A percentile compares a stretch with the other conserved stretches of the same genome.
phyloP scores from a whole-genome alignment of 1,284 basidiomycete genomes.

The Ceratobasidium sp. region DNA sequence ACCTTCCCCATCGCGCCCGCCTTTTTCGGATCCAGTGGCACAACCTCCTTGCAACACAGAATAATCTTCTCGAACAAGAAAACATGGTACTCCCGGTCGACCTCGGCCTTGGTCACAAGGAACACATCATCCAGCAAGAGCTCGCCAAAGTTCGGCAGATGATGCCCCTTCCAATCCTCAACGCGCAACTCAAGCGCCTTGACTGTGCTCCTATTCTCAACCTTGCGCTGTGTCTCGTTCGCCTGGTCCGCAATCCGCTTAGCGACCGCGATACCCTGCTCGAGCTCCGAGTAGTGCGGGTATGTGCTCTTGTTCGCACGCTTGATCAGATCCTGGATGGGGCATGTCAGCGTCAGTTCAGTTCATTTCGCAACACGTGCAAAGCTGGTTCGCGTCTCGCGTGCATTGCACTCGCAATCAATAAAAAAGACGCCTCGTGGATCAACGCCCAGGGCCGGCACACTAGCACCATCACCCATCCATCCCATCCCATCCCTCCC shows the following conservation, averaged over 20 bases:
- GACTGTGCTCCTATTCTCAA: constrained; percentile 88
- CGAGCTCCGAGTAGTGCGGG: constrained; percentile 82
- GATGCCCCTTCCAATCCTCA: constrained; percentile 99
- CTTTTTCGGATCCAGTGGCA: constrained; percentile 52
- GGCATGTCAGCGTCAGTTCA: too few species aligned
- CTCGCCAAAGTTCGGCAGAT: constrained; percentile 91
- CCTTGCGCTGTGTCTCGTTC: constrained; percentile 92
- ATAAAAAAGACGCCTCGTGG: neutral
- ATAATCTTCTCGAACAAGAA: constrained; percentile 99
- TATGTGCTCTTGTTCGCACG: constrained; percentile 60
- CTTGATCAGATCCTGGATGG: constrained; percentile 43
- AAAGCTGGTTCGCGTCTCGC: too few species aligned
- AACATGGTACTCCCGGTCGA: constrained; percentile 97
- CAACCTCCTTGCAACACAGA: constrained; percentile 93
- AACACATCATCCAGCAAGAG: constrained; percentile 95
- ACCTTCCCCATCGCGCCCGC: constrained; percentile 64
- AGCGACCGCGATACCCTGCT: constrained; percentile 83
- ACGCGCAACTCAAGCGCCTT: constrained; percentile 90
- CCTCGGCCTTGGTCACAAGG: constrained; percentile 94
- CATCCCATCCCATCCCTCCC: neutral
- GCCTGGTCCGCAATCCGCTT: constrained; percentile 96
- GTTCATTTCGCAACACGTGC: too few species aligned
- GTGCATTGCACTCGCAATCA: too few species aligned
- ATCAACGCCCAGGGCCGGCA: neutral
- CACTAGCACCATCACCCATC: constrained; percentile 3